Evolutionary conservation across 2,329 filamentous ascomycete genomes (phyloP), one percentile per base, ranked within the genome.

Genomic region (Cytospora piceicola): DNA sequence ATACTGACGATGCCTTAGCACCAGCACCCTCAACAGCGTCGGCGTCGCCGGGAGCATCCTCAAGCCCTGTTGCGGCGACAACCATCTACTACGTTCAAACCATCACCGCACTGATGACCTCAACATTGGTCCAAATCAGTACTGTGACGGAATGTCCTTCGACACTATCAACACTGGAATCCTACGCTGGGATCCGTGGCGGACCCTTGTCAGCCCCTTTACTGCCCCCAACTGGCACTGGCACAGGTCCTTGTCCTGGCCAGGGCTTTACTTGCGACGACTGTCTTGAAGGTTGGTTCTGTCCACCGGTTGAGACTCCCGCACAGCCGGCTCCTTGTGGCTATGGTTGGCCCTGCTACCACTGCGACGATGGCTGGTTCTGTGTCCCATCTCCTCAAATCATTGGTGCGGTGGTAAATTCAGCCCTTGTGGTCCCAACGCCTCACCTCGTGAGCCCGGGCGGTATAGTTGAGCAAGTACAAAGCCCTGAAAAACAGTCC

Each of bases 361-460:
- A 68, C 17, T 68, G 67, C 55, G 54, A 55, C 22, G 53, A 58
- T 32, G 67, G 67, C 11, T 68, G 61, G 65, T 68, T 68, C 42
- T 68, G 67, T 30, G 55, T 64, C 12, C 67, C 67, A 20, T n/a
- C 36, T 17, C 61, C 53, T n/a, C 42, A 34, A 34, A 36, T 42
- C 29, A 46, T 29, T 27, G 61, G 34, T n/a, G 55, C 57, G n/a
- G 22, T n/a, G 14, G 15, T n/a, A 22, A 20, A 30, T 14, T 27
- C 27, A 14, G 39, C 39, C 36, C 1, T 27, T 29, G 54, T 32
- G 27, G 12, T 49, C 12, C 57, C 67, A 8, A 60, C 55, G 9
- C 11, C 9, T 17, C 39, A 17, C n/a, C n/a, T 54, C 3, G 53
- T 34, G 36, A 78, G 75, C 64, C 72, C 73, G 53, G 75, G 75